These are phyloP conservation scores for Ogataea polymorpha DNA, from an alignment of 805 yeast species.

Conservation along the genomic window DNA sequence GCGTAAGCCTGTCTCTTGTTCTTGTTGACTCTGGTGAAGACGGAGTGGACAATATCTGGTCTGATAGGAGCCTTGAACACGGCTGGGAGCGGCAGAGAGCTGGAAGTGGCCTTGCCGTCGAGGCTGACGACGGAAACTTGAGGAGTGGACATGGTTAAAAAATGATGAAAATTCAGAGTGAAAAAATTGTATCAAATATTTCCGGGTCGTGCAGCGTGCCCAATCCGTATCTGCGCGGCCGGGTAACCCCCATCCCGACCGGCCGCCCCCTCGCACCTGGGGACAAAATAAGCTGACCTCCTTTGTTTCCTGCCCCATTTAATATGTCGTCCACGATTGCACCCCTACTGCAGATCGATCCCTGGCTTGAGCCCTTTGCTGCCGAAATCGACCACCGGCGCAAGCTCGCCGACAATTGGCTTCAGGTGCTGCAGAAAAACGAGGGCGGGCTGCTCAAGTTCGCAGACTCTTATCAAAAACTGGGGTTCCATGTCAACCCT, in stretches of 20 bases:
- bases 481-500: conserved; percentile 70
- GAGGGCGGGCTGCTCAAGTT: conserved; percentile 69
- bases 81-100: conserved; percentile 92
- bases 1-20: conserved; percentile 99
- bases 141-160: conserved; percentile 61
- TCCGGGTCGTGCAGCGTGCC: conserved; percentile 3
- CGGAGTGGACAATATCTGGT: conserved; percentile 98
- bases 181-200: conserved; percentile 5
- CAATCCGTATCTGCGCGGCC: conserved; percentile 1
- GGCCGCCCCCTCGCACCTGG: conserved; percentile 5
- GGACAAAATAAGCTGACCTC: conserved; percentile 8
- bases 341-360: conserved; percentile 56
- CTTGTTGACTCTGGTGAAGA: conserved; percentile 97
- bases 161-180: conserved; percentile 5
- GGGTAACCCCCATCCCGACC: conserved; percentile 17
- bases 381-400: conserved; percentile 68
- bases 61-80: conserved; percentile 99
- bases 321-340: conserved; percentile 5
- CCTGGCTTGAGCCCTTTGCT: conserved; percentile 80
- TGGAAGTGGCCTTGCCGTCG: conserved; percentile 80
- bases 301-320: conserved; percentile 2
- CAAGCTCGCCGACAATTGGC: conserved; percentile 62
- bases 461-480: conserved; percentile 70
- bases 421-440: conserved; percentile 45
- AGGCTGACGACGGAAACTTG: conserved; percentile 90